These are phyloP conservation scores for Alternaria triticimaculans DNA, from an alignment of 2,329 filamentous ascomycete species.

Conservation along the genomic window DNA sequence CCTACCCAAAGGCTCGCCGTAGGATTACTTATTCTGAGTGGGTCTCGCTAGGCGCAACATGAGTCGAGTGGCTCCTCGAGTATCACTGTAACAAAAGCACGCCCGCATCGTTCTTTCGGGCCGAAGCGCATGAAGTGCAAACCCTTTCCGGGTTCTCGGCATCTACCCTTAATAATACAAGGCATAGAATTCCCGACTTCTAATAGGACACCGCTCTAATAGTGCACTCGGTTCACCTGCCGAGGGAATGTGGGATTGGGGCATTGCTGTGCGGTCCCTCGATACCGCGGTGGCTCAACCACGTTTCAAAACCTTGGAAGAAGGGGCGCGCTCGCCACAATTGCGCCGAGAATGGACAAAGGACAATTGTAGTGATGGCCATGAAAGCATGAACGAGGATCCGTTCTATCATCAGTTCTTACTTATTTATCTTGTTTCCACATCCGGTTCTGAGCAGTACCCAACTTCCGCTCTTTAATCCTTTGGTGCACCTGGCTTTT, in stretches of 20 bases:
- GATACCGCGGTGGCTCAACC: background rate
- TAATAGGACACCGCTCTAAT: background rate
- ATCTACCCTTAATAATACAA: background rate
- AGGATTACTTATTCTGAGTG: background rate
- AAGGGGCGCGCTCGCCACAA: background rate
- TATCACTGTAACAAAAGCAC: background rate
- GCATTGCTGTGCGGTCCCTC: background rate
- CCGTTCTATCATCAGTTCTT: background rate
- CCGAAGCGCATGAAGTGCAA: constrained; percentile 12
- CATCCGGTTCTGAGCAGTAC: background rate
- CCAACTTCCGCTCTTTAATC: background rate
- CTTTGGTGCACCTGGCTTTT: constrained; percentile 8
- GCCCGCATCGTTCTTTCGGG: constrained; percentile 3
- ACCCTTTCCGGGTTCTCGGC: background rate
- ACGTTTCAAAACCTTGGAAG: background rate
- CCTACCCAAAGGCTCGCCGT: background rate
- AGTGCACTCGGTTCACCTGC: background rate
- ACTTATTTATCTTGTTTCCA: background rate
- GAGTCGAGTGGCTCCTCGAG: background rate
- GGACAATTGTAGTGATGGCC: background rate
- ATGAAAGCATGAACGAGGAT: background rate
- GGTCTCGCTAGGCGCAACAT: background rate
- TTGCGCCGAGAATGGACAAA: background rate
- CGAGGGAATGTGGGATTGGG: background rate
- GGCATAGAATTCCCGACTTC: background rate